Conservation (phyloP, 2,329 filamentous ascomycete genomes). For the Paraphaeosphaeria minitans region DNA sequence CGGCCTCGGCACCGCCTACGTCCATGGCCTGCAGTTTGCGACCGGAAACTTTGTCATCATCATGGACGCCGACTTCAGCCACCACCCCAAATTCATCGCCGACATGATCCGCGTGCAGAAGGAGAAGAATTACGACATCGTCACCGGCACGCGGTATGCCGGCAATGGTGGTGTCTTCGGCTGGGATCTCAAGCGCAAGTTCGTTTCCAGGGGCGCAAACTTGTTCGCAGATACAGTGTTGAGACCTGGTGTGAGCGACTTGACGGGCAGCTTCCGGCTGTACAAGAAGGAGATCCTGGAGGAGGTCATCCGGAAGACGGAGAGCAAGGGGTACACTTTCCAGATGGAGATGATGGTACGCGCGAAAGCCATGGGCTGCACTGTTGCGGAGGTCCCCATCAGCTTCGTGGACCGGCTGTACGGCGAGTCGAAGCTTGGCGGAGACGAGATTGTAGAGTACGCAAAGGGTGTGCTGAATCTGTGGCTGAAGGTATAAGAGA, state of each 20-base stretch:
- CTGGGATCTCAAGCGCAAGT: constrained; percentile 84
- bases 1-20: constrained; percentile 94
- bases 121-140: constrained; percentile 85
- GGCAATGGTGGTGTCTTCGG: constrained; percentile 85
- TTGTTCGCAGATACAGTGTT: constrained; percentile 94
- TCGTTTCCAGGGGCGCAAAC: constrained; percentile 87
- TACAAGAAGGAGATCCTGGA: constrained; percentile 91
- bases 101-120: constrained; percentile 86
- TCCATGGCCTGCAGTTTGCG: constrained; percentile 88
- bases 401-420: constrained; percentile 95
- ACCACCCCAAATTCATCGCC: constrained; percentile 99
- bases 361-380: constrained; percentile 93
- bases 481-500: constrained; percentile 55
- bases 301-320: constrained; percentile 86
- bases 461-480: constrained; percentile 66
- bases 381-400: constrained; percentile 94
- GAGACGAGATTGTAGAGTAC: constrained; percentile 96
- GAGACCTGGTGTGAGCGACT: constrained; percentile 88
- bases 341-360: constrained; percentile 99
- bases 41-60: constrained; percentile 97
- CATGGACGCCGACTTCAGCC: constrained; percentile 99
- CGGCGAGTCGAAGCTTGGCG: constrained; percentile 92
- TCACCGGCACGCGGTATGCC: constrained; percentile 94
- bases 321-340: constrained; percentile 98
- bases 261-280: constrained; percentile 92